A percentile compares a stretch with the other conserved stretches of the same genome.
Conservation (phyloP, 805 yeast species). For the Candida endomychidarum region DNA sequence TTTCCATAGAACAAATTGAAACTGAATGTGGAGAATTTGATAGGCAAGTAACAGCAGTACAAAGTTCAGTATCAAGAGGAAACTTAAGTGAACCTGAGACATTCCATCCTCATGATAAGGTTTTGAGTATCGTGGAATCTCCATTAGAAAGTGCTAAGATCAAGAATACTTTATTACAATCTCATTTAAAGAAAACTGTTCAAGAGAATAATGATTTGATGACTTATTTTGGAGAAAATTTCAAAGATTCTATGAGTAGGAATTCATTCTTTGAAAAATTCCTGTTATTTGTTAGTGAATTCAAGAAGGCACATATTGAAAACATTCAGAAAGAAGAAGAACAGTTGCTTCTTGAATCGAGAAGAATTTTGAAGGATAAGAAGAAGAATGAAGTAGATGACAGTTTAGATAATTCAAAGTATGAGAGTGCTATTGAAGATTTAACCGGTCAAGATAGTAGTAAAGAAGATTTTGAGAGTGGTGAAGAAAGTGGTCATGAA, state of each 20-base stretch:
- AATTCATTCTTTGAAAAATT: constrained; percentile 76
- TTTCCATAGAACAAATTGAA: constrained; percentile 79
- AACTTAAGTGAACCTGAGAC: constrained; percentile 74
- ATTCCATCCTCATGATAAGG: constrained; percentile 83
- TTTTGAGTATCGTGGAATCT: constrained; percentile 59
- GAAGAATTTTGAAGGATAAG: constrained; percentile 21
- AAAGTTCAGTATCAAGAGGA: constrained; percentile 74
- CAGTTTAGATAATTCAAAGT: constrained; percentile 16
- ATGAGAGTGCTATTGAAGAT: constrained; percentile 12
- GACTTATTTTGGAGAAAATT: constrained; percentile 90
- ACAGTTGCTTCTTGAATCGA: constrained; percentile 43
- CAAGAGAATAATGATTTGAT: constrained; percentile 68
- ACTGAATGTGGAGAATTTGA: constrained; percentile 68
- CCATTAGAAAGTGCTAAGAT: constrained; percentile 74
- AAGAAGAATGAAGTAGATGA: constrained; percentile 11
- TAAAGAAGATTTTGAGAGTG: constrained; percentile 15
- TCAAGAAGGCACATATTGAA: constrained; percentile 75
- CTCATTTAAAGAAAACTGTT: constrained; percentile 61
- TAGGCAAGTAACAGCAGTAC: constrained; percentile 64
- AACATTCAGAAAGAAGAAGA: constrained; percentile 83
- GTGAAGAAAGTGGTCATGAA: neutral
- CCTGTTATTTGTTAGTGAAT: constrained; percentile 75
- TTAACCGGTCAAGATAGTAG: neutral
- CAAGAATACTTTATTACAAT: constrained; percentile 62
- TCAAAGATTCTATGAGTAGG: constrained; percentile 63